Conservation (phyloP, 2,329 filamentous ascomycete genomes). For the Lachnellula willkommii region DNA sequence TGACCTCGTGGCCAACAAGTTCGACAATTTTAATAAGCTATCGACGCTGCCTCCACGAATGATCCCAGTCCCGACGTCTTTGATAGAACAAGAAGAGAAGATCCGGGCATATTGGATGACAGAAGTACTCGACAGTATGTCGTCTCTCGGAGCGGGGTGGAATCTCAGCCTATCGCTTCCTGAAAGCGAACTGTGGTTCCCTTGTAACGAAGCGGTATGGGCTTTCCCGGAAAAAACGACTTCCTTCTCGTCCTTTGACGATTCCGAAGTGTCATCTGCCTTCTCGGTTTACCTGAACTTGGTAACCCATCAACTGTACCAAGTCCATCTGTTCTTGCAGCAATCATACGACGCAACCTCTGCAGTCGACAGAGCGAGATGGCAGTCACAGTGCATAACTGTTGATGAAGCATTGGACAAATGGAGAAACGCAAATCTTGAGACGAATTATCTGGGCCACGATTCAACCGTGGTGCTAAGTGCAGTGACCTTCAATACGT, state of each 20-base stretch:
- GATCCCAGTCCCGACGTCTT: conserved; percentile 23
- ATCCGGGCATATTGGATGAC: conserved; percentile 36
- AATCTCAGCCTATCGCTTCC: conserved; percentile 18
- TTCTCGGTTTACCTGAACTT: conserved; percentile 16
- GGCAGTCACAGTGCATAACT: conserved; percentile 13
- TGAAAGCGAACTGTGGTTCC: conserved; percentile 12
- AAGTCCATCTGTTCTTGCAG: conserved; percentile 15
- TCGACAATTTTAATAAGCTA: conserved; percentile 27
- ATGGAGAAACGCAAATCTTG: conserved; percentile 8
- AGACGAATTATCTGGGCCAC: conserved; percentile 2
- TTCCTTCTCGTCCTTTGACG: conserved; percentile 13
- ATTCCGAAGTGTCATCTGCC: conserved; percentile 14
- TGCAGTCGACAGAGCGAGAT: conserved; percentile 9
- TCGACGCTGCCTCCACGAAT: conserved; percentile 28
- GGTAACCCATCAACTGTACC: conserved; percentile 15
- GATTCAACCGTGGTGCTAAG: conserved; percentile 14
- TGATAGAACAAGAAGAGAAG: conserved; percentile 33
- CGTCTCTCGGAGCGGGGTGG: conserved; percentile 31
- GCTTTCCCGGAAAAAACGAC: conserved; percentile 15
- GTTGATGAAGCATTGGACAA: conserved; percentile 11
- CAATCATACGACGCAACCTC: conserved; percentile 13
- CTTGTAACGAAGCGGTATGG: conserved; percentile 16
- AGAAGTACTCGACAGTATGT: conserved; percentile 33
- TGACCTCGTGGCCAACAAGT: conserved; percentile 30
- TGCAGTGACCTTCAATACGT: conserved; percentile 14